Base-by-base conservation (phyloP, 2,329 filamentous ascomycete species). In the Arthrobotrys sinensis region DNA sequence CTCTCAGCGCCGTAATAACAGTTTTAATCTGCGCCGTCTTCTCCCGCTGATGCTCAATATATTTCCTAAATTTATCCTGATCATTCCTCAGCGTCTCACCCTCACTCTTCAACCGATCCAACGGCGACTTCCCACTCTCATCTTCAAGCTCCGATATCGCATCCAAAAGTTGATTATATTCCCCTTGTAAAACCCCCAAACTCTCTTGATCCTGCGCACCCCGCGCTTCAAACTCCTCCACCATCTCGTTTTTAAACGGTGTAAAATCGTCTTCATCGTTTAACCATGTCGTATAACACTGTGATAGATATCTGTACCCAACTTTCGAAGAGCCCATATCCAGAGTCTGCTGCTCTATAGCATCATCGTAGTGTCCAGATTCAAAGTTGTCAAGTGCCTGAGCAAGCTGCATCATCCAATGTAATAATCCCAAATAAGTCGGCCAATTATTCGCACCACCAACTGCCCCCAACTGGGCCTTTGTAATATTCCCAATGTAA, bases 371-470 rank as follows among this genome's bases (percentile, higher is more conserved):
- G 55, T 90, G 90, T 75, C 94, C 91, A 68, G 86, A 85, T 0
- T 89, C 87, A 83, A 94, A 98, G 21, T 92, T 89, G 79, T 98
- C 94, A 83, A 98, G 89, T 91, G 98, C 97, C 81, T 95, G 91
- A 3, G 93, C 93, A 64, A 99, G 87, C 84, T 98, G 94, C 95
- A 99, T 97, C 90, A 99, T 95, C 96, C 96, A 99, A 85, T 99
- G 94, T 63, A 99, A 87, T 83, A 99, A 87, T 0, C 94, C 96
- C 11, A 99, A 87, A 82, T 99, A 98, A 0, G 93, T 96, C 79
- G 92, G 92, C 96, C 96, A 99, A 24, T 80, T 80, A 83, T 98
- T 98, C 85, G 97, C 94, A 1, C 94, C 95, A 80, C 96, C 96
- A 0, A 98, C 96, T 1, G 96, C 96, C 0, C 93, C 90, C 73